Evolutionary conservation across 169 alveolate genomes (phyloP), one percentile per base, ranked within the genome.

Genomic region (Babesia gibsoni): DNA sequence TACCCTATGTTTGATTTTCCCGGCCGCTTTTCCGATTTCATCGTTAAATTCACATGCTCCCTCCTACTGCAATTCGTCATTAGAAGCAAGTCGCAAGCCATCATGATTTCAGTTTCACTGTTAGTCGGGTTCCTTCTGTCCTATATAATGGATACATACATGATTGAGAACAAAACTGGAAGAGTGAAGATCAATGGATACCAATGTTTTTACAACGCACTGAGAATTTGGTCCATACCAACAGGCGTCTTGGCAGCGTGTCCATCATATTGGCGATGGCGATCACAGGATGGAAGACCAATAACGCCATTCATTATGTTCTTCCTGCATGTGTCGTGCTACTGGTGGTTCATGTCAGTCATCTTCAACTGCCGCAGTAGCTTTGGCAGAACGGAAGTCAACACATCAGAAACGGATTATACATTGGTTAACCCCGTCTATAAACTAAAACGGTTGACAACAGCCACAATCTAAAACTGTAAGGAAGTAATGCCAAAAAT

Each of bases 241-340:
- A 79, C 88, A 5, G 72, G 69, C 29, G 8, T 79, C 35, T 41
- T 79, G 52, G 82, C 88, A 18, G 79, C 67, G 29, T 68, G 82
- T 30, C 88, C 88, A 9, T 22, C 61, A 32, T 79, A 79, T 43
- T 79, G 88, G 88, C 56, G 67, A 23, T 79, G 88, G 88, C 68
- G 88, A 2, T 57, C 58, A 33, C 50, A 42, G 29, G 73, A 77
- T 32, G 73, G 72, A n/a, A 25, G 45, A 30, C 18, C 46, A 7
- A 22, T 48, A 0, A 61, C 72, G 3, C 16, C 37, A 1, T 43
- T 61, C n/a, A 18, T 61, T 10, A 25, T 41, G 6, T 61, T 61
- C 20, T 16, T 12, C 27, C 0, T 30, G 0, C 72, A 61, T 58
- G 33, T 61, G 56, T 3, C 46, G 16, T 23, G 16, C 20, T 61